Conservation (phyloP, 2,329 filamentous ascomycete species). For the Ilyonectria robusta region DNA sequence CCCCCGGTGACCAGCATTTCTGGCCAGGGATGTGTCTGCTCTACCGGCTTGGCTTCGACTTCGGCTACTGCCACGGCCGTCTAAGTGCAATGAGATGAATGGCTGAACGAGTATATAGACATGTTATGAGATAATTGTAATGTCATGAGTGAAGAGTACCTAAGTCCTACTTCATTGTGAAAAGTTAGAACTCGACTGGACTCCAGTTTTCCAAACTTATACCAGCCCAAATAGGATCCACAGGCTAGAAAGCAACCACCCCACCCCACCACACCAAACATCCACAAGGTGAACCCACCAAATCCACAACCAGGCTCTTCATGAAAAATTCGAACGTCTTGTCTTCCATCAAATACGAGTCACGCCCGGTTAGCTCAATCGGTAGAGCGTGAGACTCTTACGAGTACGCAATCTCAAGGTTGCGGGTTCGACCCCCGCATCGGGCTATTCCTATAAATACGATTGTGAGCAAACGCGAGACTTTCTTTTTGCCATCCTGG, state of each 20-base stretch:
- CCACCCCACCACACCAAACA: background rate
- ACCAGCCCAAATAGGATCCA: background rate
- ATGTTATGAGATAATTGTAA: background rate
- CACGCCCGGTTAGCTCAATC: constrained; percentile 50
- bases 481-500: constrained; percentile 1
- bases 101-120: background rate
- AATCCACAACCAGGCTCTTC: background rate
- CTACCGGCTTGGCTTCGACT: constrained; percentile 38
- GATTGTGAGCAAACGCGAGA: constrained; percentile 5
- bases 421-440: constrained; percentile 67
- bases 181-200: too few relatives aligned
- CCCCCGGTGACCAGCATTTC: constrained; percentile 61
- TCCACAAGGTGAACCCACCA: background rate
- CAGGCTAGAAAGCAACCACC: background rate
- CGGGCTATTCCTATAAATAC: constrained; percentile 46
- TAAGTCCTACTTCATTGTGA: background rate
- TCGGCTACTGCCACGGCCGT: constrained; percentile 33
- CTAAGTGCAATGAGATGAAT: background rate
- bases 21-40: constrained; percentile 60
- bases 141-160: background rate
- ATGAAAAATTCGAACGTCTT: background rate
- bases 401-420: constrained; percentile 63
- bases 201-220: background rate
- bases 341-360: constrained; percentile 28
- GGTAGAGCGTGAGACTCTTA: constrained; percentile 79